Evolutionary conservation across 345 rosid genomes (phyloP), one percentile per base, ranked within the genome.

Genomic region (Brassica juncea): DNA sequence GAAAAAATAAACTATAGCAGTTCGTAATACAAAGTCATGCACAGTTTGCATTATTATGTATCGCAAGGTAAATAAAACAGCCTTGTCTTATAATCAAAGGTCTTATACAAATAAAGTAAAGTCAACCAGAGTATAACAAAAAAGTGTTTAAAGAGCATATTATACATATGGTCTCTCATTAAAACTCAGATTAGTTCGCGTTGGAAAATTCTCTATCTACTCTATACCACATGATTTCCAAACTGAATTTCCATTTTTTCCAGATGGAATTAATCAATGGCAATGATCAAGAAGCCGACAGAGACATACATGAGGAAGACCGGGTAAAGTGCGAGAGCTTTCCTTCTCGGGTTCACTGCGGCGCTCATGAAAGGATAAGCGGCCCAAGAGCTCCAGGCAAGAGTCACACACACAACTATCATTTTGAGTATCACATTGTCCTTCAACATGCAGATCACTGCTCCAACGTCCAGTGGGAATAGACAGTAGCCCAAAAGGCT

Each of bases 241-340:
- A 59, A 62, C 34, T 12, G 37, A 55, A 71, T 54, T 42, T 37
- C 21, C 54, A n/a, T 67, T 65, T 44, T 27, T 15, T 3, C 19
- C 9, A 4, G 8, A 49, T 14, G 57, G 59, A 68, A 66, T 71
- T 34, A 91, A 82, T 92, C 86, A 72, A 92, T 89, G 74, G 98
- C 96, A 58, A 94, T 94, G 84, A 90, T 94, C 72, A 94, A 93
- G 85, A 92, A 94, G 63, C 98, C 96, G 57, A 92, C 99, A 1
- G 96, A 94, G 75, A 94, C 97, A 27, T 94, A 90, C 99, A 94
- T 94, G 81, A 92, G 98, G 81, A 94, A 91, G 73, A 92, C 95
- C 0, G 99, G 98, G 81, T 89, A 92, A 58, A 92, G 96, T 2
- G 97, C 94, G 0, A 92, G 97, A 39, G 94, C 97, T 81, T 93